Conservation (phyloP, 208 protist species). For the Polymyxa betae region DNA sequence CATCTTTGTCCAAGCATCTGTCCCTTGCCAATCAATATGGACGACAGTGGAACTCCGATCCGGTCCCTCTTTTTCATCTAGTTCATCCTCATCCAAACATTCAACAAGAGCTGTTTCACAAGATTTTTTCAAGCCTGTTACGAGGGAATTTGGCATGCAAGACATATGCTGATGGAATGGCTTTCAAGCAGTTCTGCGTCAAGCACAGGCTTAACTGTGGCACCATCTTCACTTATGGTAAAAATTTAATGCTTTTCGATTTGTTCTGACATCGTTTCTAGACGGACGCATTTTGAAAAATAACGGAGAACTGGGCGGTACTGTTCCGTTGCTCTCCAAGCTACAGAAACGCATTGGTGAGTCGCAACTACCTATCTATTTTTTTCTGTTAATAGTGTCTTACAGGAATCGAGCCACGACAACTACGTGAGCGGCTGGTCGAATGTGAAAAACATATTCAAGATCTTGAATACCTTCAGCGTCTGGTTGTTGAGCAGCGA, state of each 20-base stretch:
- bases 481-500: not conserved
- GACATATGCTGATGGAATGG: slow-evolving; percentile 17
- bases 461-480: not conserved
- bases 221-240: slow-evolving; percentile 22
- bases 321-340: not conserved
- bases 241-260: not conserved
- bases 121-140: not conserved
- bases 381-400: not conserved
- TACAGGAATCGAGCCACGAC: not conserved
- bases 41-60: not conserved
- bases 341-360: not conserved
- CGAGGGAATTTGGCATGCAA: not conserved
- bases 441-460: not conserved
- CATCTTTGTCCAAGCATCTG: not conserved
- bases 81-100: not conserved
- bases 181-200: slow-evolving; percentile 28
- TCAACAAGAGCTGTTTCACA: not conserved
- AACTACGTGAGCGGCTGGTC: not conserved
- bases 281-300: not conserved
- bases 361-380: not conserved
- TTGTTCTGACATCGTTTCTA: not conserved
- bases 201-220: not conserved
- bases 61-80: not conserved
- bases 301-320: not conserved
- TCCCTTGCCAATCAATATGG: not conserved